These are phyloP conservation scores for Cladosporium sp. DNA, from an alignment of 2,329 filamentous ascomycete genomes.

Conservation along the genomic window DNA sequence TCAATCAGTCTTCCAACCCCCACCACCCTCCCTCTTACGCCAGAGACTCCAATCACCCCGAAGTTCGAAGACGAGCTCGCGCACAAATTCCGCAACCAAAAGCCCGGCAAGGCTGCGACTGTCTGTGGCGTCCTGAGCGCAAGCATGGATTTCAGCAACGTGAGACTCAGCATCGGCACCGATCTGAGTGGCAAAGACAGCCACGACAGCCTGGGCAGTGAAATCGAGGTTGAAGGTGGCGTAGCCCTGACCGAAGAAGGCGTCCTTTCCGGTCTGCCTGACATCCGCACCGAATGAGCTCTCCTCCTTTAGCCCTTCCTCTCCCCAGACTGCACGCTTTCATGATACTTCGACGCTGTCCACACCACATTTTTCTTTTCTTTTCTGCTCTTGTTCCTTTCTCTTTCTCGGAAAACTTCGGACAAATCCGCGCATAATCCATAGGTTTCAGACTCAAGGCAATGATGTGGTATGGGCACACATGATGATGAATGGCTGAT, in stretches of 20 bases:
- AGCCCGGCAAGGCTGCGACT: constrained; percentile 18
- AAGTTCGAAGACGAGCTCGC: constrained; percentile 16
- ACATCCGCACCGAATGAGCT: constrained; percentile 20
- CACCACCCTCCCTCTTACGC: constrained; percentile 17
- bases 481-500: too few relatives aligned
- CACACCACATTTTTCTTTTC: too few relatives aligned
- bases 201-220: constrained; percentile 25
- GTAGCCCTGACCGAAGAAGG: constrained; percentile 55
- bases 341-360: background rate
- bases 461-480: too few relatives aligned
- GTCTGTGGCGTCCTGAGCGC: constrained; percentile 15
- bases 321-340: too few relatives aligned
- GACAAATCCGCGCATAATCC: too few relatives aligned
- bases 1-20: constrained; percentile 29
- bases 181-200: constrained; percentile 14
- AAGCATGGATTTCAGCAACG: constrained; percentile 11
- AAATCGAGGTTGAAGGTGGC: constrained; percentile 47
- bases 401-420: too few relatives aligned
- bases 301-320: too few relatives aligned
- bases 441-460: too few relatives aligned
- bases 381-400: too few relatives aligned
- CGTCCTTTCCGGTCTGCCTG: constrained; percentile 42
- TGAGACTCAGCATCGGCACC: background rate
- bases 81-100: constrained; percentile 11
- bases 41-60: constrained; percentile 15